Evolutionary conservation across 1,284 basidiomycete genomes (phyloP).

Genomic region (Pisolithus thermaeus): DNA sequence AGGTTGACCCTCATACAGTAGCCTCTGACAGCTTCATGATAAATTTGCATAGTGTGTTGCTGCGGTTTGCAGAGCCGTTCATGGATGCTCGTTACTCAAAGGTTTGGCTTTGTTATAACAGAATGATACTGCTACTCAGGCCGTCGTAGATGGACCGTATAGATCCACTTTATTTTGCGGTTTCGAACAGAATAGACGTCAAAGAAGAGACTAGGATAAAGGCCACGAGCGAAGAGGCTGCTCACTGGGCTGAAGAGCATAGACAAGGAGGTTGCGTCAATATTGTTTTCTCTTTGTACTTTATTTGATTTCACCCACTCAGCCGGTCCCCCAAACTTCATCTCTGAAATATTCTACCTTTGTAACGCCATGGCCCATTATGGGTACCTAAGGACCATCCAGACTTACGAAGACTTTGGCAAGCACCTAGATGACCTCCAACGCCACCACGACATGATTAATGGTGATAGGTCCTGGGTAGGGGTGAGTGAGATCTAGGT

Average conservation of each 20-base stretch:
- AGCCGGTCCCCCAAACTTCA: conserved; percentile 77
- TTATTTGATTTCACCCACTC: conserved; percentile 2
- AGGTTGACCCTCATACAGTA: conserved; percentile 83
- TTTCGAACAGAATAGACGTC: conserved; percentile 67
- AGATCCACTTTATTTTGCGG: conserved; percentile 77
- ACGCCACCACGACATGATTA: conserved; percentile 71
- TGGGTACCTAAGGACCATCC: conserved; percentile 77
- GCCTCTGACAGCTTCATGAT: conserved; percentile 92
- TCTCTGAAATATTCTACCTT: conserved; percentile 93
- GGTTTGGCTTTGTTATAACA: conserved; percentile 35
- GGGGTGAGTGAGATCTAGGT: conserved; percentile 47
- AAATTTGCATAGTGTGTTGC: conserved; percentile 79
- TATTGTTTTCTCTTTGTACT: not conserved
- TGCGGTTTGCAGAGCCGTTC: conserved; percentile 93
- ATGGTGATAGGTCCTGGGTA: conserved; percentile 73
- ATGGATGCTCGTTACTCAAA: conserved; percentile 91
- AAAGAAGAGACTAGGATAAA: conserved; percentile 89
- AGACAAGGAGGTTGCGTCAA: conserved; percentile 36
- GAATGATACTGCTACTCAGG: conserved; percentile 10
- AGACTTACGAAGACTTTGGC: conserved; percentile 62
- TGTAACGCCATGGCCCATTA: conserved; percentile 82
- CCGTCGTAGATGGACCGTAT: conserved; percentile 78
- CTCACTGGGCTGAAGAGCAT: conserved; percentile 61
- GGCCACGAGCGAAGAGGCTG: conserved; percentile 80
- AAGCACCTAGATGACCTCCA: conserved; percentile 76